phyloP scores from a whole-genome alignment of 306 rosid genomes.

The Acacia melanoxylon region DNA sequence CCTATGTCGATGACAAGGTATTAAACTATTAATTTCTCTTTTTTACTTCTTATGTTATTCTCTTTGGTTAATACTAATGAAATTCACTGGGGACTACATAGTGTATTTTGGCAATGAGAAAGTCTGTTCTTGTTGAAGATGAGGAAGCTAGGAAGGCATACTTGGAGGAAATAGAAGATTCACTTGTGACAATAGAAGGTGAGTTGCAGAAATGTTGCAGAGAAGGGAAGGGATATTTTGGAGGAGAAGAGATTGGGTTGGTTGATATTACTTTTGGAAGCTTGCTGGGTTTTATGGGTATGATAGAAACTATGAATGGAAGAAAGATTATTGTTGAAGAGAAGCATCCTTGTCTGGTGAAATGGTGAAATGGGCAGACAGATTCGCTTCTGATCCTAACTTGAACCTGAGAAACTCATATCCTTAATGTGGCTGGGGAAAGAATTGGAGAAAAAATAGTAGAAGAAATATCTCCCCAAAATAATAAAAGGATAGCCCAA shows the following conservation, averaged over 20 bases:
- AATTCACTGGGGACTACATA: too few species aligned
- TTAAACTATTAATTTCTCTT: too few species aligned
- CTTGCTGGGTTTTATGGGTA: too few species aligned
- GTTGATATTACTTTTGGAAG: too few species aligned
- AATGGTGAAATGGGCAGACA: constrained; percentile 43
- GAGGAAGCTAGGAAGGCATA: constrained; percentile 6
- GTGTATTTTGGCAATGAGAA: too few species aligned
- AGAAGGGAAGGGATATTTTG: too few species aligned
- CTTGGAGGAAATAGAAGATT: constrained; percentile 23
- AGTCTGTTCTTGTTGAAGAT: neutral
- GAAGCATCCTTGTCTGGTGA: constrained; percentile 33
- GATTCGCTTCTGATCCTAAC: constrained; percentile 19
- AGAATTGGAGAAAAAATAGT: too few species aligned
- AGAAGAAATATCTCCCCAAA: too few species aligned
- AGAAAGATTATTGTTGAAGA: constrained; percentile 27
- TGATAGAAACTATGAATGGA: constrained; percentile 20
- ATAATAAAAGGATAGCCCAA: too few species aligned
- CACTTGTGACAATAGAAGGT: constrained; percentile 33
- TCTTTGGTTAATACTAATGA: neutral
- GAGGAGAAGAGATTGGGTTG: too few species aligned
- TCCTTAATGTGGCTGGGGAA: too few species aligned
- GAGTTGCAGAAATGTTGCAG: constrained; percentile 12
- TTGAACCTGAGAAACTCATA: constrained; percentile 1
- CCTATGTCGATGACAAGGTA: constrained; percentile 43
- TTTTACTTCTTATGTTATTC: neutral